Base-by-base conservation (phyloP, 169 alveolate species). In the Plasmodium blacklocki region DNA sequence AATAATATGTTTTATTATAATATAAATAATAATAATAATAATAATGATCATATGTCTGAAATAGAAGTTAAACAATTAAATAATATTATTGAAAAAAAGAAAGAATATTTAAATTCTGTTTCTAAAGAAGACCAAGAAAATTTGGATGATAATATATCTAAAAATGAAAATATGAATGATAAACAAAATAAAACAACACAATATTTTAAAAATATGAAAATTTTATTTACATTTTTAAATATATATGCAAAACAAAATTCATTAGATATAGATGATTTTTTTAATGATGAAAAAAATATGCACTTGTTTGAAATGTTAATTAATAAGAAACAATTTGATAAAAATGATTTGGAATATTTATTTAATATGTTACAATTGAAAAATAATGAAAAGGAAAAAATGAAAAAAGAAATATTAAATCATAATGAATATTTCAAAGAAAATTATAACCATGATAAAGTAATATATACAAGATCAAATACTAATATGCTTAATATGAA, bases 241-340 rank as follows among this genome's bases (percentile, higher is more conserved):
- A 78, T 70, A 47, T 78, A 64, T 15, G 59, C 89, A 78, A 78
- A 64, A 8, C 66, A 78, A 45, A 63, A 32, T 76, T 63, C 76
- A 21, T 47, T 66, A 78, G 54, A 78, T 58, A 67, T 66, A 19
- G 58, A 78, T 21, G 89, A 78, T 45, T 64, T n/a, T 78, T 21
- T 78, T 64, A 66, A 59, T 43, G 32, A 78, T 56, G 89, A 64
- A 45, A 39, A 39, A 39, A 78, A 78, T 43, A 78, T 49, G 76
- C 39, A 78, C 21, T 70, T 78, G 67, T 52, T 64, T n/a, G 89
- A 78, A 49, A 29, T 66, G 45, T 5, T 78, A 70, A 64, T 43
- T 71, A 7, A 60, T 9, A 78, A 64, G 18, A 49, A 78, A 1
- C 66, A 78, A 19, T 19, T 59, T 23, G 89, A 78, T 50, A 78